These are phyloP conservation scores for Ustilago bromivora DNA, from an alignment of 1,284 basidiomycete genomes.

Conservation along the genomic window DNA sequence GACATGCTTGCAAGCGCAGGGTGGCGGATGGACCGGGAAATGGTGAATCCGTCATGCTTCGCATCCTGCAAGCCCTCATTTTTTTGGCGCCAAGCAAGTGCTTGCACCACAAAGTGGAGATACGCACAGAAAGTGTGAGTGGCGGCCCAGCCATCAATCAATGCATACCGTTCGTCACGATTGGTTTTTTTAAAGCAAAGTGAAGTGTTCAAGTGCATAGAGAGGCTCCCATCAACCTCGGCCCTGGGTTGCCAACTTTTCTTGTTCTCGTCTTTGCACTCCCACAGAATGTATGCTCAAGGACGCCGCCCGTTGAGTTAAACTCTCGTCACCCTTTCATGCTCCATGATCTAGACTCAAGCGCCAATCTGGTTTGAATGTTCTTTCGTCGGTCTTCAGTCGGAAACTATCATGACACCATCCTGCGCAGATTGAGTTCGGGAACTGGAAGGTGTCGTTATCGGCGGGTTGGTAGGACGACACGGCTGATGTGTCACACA, in stretches of 20 bases:
- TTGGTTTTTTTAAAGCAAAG: constrained; percentile 2
- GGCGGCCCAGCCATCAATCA: constrained; percentile 4
- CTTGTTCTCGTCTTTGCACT: not conserved
- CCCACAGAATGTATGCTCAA: constrained; percentile 5
- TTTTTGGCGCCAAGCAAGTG: not conserved
- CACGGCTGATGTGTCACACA: not conserved
- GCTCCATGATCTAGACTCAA: constrained; percentile 2
- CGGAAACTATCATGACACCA: not conserved
- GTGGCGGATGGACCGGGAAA: constrained; percentile 4
- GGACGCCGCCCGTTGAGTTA: constrained; percentile 4
- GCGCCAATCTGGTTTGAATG: not conserved
- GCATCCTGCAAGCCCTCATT: constrained; percentile 1
- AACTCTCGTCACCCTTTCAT: not conserved
- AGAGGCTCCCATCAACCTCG: not conserved
- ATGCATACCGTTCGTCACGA: constrained; percentile 9
- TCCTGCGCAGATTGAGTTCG: not conserved
- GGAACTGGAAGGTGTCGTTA: not conserved
- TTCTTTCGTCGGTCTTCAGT: not conserved
- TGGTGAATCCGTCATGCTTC: not conserved
- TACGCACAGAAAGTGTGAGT: not conserved
- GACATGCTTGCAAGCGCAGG: not conserved
- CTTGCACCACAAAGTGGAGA: constrained; percentile 3
- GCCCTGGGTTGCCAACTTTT: constrained; percentile 12
- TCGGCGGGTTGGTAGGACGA: not conserved
- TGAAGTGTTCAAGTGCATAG: not conserved